Base-by-base conservation (phyloP, 106 monocot species). In the Acorus calamus region DNA sequence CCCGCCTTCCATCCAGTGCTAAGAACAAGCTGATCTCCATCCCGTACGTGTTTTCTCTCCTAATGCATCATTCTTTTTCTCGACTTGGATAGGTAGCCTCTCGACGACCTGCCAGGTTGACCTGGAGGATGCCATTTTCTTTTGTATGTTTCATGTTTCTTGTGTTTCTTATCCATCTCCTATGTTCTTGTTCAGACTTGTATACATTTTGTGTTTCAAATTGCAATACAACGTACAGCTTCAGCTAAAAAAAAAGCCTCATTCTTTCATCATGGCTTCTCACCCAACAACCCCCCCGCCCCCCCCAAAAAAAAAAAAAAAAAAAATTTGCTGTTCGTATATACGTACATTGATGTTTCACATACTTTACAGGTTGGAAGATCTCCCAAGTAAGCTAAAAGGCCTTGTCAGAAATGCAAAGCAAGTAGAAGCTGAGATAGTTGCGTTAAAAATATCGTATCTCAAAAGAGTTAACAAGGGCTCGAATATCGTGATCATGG, bases 401-500 rank as follows among this genome's bases (percentile, higher is more conserved):
- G 61, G 69, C 60, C 28, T 94, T 41, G 89, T 94, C 4, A 81
- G 84, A 74, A 81, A 78, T 57, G 10, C 66, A 47, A 90, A 83
- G 76, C 84, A 78, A 76, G 86, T 80, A 3, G 94, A 94, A 67
- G 94, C 94, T 14, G 94, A 94, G 13, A 78, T 94, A 5, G 75
- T 70, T 41, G 94, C 94, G 13, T 5, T 90, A 67, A 94, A 94
- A 77, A 90, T 94, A 55, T 94, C 89, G 3, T 94, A 84, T 72
- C 86, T 94, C 44, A 94, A 94, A 60, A 77, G 65, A 69, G 57
- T 90, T 42, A 82, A 78, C 78, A 79, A 80, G 62, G 80, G 87
- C 11, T 90, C 94, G 3, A 87, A 77, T 55, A 82, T 94, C 50
- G 73, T 94, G 46, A 84, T 94, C 58, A 71, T 94, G 73, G 94